Base-by-base conservation (phyloP, 2,329 filamentous ascomycete genomes). In the Colletotrichum lini region DNA sequence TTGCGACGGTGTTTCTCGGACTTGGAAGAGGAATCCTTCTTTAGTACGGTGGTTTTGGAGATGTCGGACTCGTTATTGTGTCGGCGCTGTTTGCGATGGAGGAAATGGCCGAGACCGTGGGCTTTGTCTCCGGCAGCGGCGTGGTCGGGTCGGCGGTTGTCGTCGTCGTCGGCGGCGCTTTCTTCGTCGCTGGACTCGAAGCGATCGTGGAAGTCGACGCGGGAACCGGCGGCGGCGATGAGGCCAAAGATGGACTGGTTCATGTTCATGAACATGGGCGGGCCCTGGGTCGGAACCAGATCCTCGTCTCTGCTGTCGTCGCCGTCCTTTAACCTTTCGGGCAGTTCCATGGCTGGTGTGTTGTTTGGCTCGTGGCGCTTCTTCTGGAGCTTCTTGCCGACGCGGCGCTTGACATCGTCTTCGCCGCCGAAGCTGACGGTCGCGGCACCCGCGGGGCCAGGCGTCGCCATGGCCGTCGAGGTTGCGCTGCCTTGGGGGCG, bases 191-290 rank as follows among this genome's bases (percentile, higher is more conserved):
- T 96, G 50, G 93, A 95, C 77, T 95, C 93, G 80, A 96, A 96
- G 47, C 93, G 90, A 70, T 93, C 89, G 80, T 94, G 92, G 78
- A 97, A 95, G 81, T 97, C 93, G 62, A 93, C 91, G 70, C 90
- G 91, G 40, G 94, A 95, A 8, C 95, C 94, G 47, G 94, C 94
- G 18, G 94, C 94, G 8, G 95, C 94, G 75, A 98, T 95, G 82
- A 98, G 90, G 65, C 94, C 95, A 80, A 98, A 97, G 66, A 98
- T 92, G 74, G 94, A 97, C 85, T 98, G 95, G 81, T 98, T 96
- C 91, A 97, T 94, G 78, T 95, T 94, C 82, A 90, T 85, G 70
- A 88, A 87, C 79, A 88, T 84, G 73, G 86, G 83, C 16, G 84
- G 81, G 47, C 82, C 83, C 67, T 85, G 83, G 2, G 84, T 81